Evolutionary conservation across 352 stramenopile genomes (phyloP), one percentile per base, ranked within the genome.

Genomic region (Globisporangium recalcitrans): DNA sequence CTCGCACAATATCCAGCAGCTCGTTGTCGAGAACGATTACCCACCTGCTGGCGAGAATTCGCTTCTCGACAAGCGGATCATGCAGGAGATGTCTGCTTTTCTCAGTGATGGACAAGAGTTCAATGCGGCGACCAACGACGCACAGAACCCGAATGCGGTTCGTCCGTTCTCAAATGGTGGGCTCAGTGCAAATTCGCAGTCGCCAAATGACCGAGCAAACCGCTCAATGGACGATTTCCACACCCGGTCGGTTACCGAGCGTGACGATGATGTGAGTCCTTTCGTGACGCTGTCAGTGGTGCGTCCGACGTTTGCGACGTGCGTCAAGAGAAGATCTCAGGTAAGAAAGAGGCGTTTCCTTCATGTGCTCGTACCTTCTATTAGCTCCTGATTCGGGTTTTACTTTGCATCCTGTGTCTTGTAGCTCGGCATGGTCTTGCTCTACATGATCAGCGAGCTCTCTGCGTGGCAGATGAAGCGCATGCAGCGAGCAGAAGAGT

Each of bases 381-480:
- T n/a, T 44, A 49, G 63, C 55, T 36, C 61, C 22, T 65, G 5
- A 62, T 49, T 31, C 19, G 14, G 14, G 6, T 51, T 21, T 46
- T 7, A 62, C 36, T 42, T 21, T 22, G 8, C 13, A 11, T 61
- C 24, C 19, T 71, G 8, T n/a, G 6, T 61, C 24, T 22, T 71
- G 42, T 54, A 93, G 86, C 63, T 95, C 7, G 85, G 82, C 0
- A 75, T 94, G 62, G 63, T 94, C 32, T 46, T 92, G 53, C 62
- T 95, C 24, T 71, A 77, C 52, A 77, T 95, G 38, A 49, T 95
- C 27, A 88, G 85, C 21, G 85, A 93, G 29, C 55, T 95, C 3
- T 91, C 85, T 3, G 78, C 80, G 26, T 95, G 87, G 85, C 84
- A 95, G 74, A 94, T 96, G 83, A 91, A 94, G 53, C 84, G 83